Percentiles rank a stretch among this genome's conserved stretches.
Conservation (phyloP, 2,329 filamentous ascomycete species). For the Colletotrichum orbiculare region DNA sequence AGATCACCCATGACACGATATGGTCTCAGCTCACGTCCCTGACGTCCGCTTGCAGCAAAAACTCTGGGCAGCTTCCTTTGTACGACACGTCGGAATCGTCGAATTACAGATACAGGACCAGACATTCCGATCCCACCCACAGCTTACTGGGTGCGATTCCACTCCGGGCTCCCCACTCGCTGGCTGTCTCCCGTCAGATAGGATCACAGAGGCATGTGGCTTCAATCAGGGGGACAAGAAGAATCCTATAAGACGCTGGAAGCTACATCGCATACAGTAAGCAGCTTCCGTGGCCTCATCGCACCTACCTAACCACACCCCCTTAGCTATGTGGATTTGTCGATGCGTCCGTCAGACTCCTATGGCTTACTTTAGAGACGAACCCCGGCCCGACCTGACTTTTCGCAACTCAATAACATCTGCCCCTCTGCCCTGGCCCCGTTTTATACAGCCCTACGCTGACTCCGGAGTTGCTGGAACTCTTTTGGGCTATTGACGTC, state of each 20-base stretch:
- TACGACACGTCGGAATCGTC: conserved; percentile 23
- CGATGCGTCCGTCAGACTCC: conserved; percentile 19
- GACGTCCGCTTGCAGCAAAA: conserved; percentile 28
- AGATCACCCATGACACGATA: conserved; percentile 25
- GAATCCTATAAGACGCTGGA: conserved; percentile 13
- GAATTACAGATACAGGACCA: conserved; percentile 20
- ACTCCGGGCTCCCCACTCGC: conserved; percentile 1
- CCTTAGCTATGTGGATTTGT: conserved; percentile 14
- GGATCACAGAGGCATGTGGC: conserved; percentile 17
- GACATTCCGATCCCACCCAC: conserved; percentile 8
- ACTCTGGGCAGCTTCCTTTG: conserved; percentile 21
- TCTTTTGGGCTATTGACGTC: too few relatives aligned
- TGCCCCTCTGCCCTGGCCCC: background rate
- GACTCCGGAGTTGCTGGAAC: background rate
- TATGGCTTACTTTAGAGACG: conserved; percentile 15
- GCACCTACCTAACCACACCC: conserved; percentile 28
- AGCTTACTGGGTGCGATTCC: conserved; percentile 22
- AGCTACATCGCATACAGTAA: background rate
- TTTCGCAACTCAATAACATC: background rate
- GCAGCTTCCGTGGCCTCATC: background rate
- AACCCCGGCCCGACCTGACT: background rate
- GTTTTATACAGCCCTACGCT: conserved; percentile 27
- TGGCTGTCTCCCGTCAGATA: conserved; percentile 20
- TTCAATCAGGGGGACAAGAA: conserved; percentile 6
- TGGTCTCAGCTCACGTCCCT: conserved; percentile 22